Evolutionary conservation across 2,329 filamentous ascomycete species (phyloP).

Genomic region (Paramyrothecium sp.): DNA sequence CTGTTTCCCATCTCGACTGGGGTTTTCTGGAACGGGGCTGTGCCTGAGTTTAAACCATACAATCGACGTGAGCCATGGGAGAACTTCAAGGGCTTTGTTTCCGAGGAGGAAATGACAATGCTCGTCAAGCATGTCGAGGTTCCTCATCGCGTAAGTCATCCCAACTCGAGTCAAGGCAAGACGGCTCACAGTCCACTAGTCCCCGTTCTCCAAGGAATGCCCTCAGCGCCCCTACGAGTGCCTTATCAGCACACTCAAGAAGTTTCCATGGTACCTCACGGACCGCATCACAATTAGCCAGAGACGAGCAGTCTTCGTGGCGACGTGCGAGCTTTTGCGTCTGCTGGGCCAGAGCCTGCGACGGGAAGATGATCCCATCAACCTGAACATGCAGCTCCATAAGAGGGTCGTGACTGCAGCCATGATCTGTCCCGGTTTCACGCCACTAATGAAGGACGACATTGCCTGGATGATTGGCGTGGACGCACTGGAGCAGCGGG

Average conservation of each 20-base stretch:
- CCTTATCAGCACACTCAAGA: slow-evolving; percentile 61
- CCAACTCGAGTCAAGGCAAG: not conserved
- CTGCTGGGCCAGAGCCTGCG: slow-evolving; percentile 43
- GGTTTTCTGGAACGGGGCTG: slow-evolving; percentile 50
- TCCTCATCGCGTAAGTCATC: slow-evolving; percentile 55
- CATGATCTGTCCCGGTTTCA: slow-evolving; percentile 61
- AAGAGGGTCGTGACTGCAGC: slow-evolving; percentile 50
- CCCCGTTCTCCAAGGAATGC: slow-evolving; percentile 58
- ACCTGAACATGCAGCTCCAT: slow-evolving; percentile 52
- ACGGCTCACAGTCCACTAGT: slow-evolving; percentile 34
- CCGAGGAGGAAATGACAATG: slow-evolving; percentile 62
- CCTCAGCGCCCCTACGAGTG: slow-evolving; percentile 65
- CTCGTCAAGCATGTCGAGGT: slow-evolving; percentile 62
- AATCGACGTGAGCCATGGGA: slow-evolving; percentile 42
- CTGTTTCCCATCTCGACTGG: slow-evolving; percentile 59
- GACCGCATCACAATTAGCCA: slow-evolving; percentile 56
- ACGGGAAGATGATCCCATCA: slow-evolving; percentile 34
- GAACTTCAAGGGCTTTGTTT: slow-evolving; percentile 60
- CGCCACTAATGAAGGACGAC: slow-evolving; percentile 59
- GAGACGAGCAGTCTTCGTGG: slow-evolving; percentile 50
- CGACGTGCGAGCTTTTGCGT: slow-evolving; percentile 47
- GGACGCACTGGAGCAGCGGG: slow-evolving; percentile 27
- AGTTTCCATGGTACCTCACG: slow-evolving; percentile 62
- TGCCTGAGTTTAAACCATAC: slow-evolving; percentile 36
- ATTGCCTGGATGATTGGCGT: slow-evolving; percentile 44